phyloP scores from a whole-genome alignment of 768 basidiomycete genomes.

The Boletellus emodensis region DNA sequence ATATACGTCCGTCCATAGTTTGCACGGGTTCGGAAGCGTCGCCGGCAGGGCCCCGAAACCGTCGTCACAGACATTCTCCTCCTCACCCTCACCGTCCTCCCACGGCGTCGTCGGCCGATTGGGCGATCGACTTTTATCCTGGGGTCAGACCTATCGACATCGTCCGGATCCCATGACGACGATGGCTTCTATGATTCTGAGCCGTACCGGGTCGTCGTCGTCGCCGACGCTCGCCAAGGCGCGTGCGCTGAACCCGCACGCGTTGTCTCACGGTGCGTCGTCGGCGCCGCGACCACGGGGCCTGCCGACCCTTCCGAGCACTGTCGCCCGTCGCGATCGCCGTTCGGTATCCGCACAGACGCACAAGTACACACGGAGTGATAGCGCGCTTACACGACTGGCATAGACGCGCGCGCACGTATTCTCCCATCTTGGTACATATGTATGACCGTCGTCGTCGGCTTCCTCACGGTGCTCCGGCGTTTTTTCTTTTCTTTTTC shows the following conservation, averaged over 20 bases:
- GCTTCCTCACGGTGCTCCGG: not conserved
- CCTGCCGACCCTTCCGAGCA: not conserved
- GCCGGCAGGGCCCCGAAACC: not conserved
- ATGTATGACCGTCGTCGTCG: not conserved
- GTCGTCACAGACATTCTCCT: slow-evolving; percentile 6
- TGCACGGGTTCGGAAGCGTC: slow-evolving; percentile 7
- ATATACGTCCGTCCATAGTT: not conserved
- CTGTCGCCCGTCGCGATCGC: not conserved
- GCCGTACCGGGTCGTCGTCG: not conserved
- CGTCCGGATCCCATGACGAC: not conserved
- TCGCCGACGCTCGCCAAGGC: slow-evolving; percentile 1
- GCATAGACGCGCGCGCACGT: not conserved
- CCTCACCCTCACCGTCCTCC: no score
- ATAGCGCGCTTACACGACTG: slow-evolving; percentile 2
- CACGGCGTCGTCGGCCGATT: not conserved
- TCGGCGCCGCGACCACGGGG: not conserved
- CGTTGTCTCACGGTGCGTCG: not conserved
- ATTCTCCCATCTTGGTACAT: not conserved
- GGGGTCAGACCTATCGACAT: slow-evolving; percentile 3
- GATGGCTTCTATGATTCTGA: not conserved
- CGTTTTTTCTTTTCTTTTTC: not conserved
- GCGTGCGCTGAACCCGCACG: not conserved
- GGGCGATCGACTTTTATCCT: slow-evolving; percentile 17
- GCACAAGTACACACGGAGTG: slow-evolving; percentile 6
- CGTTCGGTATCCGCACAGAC: slow-evolving; percentile 3